Evolutionary conservation across 140 eudicot species (phyloP).

Genomic region (Oenanthe javanica): DNA sequence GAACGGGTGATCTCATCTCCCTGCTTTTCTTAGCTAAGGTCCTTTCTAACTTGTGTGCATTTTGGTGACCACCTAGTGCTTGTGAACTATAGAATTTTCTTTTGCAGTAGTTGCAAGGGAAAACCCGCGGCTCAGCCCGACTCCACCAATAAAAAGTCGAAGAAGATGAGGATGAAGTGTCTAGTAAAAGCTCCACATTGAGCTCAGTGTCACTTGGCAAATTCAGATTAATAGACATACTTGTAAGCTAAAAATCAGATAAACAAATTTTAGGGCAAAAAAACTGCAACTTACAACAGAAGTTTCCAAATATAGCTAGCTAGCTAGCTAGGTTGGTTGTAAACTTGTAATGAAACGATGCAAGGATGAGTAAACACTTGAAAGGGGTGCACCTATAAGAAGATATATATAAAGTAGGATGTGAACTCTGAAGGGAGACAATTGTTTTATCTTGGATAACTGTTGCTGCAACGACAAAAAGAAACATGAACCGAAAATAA

Average conservation of each 20-base stretch:
- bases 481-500: background rate
- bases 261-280: background rate
- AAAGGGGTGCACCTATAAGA: background rate
- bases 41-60: constrained; percentile 86
- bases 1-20: constrained; percentile 27
- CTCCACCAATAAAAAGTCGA: constrained; percentile 34
- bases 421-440: background rate
- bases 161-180: constrained; percentile 25
- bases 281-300: background rate
- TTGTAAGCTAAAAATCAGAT: background rate
- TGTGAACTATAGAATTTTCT: constrained; percentile 81
- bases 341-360: background rate
- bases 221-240: constrained; percentile 40
- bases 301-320: background rate
- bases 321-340: no score
- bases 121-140: constrained; percentile 47
- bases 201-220: constrained; percentile 27
- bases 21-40: constrained; percentile 68
- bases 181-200: constrained; percentile 34
- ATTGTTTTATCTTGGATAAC: background rate
- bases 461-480: constrained; percentile 3
- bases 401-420: background rate
- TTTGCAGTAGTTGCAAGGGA: constrained; percentile 75
- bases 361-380: background rate
- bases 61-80: constrained; percentile 96